Percentiles rank a stretch among this genome's conserved stretches.
Conservation (phyloP, 2,329 filamentous ascomycete genomes). For the Penicillium sp. region DNA sequence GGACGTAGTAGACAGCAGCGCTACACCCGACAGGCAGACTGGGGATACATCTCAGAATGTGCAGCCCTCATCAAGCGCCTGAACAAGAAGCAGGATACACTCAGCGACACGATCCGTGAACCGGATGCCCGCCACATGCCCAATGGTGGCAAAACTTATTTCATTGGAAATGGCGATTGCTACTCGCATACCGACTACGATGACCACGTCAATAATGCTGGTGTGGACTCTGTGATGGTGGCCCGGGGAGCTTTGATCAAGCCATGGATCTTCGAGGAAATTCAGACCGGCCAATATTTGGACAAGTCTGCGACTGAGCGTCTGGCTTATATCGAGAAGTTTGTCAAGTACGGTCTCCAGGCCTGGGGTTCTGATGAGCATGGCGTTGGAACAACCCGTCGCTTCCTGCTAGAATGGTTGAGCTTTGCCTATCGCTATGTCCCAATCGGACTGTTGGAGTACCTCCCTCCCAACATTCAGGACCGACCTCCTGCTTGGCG, state of each 20-base stretch:
- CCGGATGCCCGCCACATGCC: conserved; percentile 72
- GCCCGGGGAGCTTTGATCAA: conserved; percentile 95
- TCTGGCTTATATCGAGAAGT: conserved; percentile 81
- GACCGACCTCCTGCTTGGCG: conserved; percentile 82
- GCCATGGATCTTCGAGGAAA: conserved; percentile 98
- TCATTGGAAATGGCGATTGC: conserved; percentile 94
- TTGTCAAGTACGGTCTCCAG: conserved; percentile 84
- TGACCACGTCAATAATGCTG: conserved; percentile 70
- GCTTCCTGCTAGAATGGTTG: conserved; percentile 93
- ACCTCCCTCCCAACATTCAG: conserved; percentile 83
- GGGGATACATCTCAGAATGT: conserved; percentile 90
- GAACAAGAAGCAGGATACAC: conserved; percentile 64
- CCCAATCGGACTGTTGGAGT: conserved; percentile 81
- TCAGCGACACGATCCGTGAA: conserved; percentile 75
- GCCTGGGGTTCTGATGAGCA: conserved; percentile 96
- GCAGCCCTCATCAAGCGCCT: conserved; percentile 79
- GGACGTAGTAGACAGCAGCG: conserved; percentile 91
- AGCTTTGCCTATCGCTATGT: conserved; percentile 93
- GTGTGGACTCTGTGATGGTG: conserved; percentile 94
- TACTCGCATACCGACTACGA: conserved; percentile 90
- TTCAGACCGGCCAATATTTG: conserved; percentile 84
- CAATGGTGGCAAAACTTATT: conserved; percentile 74
- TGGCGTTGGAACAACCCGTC: conserved; percentile 82
- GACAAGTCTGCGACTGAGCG: conserved; percentile 92
- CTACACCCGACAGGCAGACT: conserved; percentile 90